Conservation (phyloP, 139 green algal species). For the Nannochloris sp. region DNA sequence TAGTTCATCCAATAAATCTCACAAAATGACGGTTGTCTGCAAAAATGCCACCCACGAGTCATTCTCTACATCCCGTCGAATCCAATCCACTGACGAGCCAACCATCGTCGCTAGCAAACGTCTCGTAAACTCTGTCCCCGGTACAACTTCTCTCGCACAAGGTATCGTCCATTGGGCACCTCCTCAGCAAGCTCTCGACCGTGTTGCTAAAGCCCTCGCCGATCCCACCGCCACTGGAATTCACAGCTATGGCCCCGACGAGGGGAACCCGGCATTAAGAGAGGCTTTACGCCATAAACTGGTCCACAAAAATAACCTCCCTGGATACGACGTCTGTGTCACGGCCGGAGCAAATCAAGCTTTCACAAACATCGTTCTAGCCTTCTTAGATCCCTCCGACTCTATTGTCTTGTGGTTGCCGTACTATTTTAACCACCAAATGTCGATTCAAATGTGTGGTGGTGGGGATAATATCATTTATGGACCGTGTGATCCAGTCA, state of each 20-base stretch:
- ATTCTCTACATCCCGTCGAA: slow-evolving; percentile 43
- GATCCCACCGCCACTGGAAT: slow-evolving; percentile 11
- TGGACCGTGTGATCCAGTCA: slow-evolving; percentile 26
- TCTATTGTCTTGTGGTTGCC: slow-evolving; percentile 78
- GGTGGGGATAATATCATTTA: slow-evolving; percentile 33
- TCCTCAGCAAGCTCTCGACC: slow-evolving; percentile 47
- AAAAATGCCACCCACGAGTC: no score
- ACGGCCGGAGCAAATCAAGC: slow-evolving; percentile 87
- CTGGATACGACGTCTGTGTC: slow-evolving; percentile 77
- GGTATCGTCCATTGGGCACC: slow-evolving; percentile 80
- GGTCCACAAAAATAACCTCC: slow-evolving; percentile 55
- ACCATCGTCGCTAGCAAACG: slow-evolving; percentile 65
- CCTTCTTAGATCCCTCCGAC: slow-evolving; percentile 62
- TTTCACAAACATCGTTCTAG: slow-evolving; percentile 80
- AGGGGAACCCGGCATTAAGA: slow-evolving; percentile 67
- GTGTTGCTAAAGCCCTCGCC: slow-evolving; percentile 6
- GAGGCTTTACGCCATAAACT: slow-evolving; percentile 71
- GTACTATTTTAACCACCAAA: slow-evolving; percentile 97
- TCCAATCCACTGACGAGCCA: slow-evolving; percentile 59
- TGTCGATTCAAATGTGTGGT: slow-evolving; percentile 71
- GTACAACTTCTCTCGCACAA: slow-evolving; percentile 61
- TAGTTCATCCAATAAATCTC: not conserved
- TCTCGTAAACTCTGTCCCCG: slow-evolving; percentile 35
- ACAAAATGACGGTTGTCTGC: not conserved
- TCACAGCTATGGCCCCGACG: slow-evolving; percentile 58